Percentiles rank a stretch among this genome's conserved stretches.
phyloP scores from a whole-genome alignment of 1,139 yeast genomes.

The Pichia sp. region DNA sequence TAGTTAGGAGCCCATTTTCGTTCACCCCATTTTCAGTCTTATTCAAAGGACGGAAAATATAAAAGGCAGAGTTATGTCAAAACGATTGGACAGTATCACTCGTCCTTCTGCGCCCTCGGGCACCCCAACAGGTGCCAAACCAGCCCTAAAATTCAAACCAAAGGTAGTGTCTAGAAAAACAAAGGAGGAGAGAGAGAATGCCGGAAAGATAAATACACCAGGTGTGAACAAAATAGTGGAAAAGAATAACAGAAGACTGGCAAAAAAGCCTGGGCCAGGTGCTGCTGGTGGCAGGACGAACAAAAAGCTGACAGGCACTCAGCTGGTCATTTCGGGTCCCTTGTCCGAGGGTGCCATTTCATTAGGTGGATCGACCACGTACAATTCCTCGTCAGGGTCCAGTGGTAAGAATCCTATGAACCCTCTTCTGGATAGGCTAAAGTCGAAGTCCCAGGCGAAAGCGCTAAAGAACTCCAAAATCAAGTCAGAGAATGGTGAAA shows the following conservation, averaged over 20 bases:
- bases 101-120: conserved; percentile 24
- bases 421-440: conserved; percentile 38
- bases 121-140: conserved; percentile 32
- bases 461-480: conserved; percentile 2
- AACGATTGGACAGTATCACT: conserved; percentile 36
- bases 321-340: conserved; percentile 67
- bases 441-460: conserved; percentile 7
- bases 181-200: conserved; percentile 76
- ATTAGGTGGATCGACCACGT: conserved; percentile 29
- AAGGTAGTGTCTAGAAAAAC: conserved; percentile 77
- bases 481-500: conserved; percentile 8
- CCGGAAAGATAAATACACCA: conserved; percentile 49
- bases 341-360: conserved; percentile 61
- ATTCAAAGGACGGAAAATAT: not conserved
- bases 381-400: conserved; percentile 7
- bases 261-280: not conserved
- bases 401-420: conserved; percentile 22
- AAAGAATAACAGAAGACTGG: conserved; percentile 7
- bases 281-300: conserved; percentile 19
- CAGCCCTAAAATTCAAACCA: conserved; percentile 65
- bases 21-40: too few species aligned
- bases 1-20: too few species aligned
- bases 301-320: conserved; percentile 54
- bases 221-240: conserved; percentile 25
- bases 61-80: conserved; percentile 14